These are phyloP conservation scores for Viridothelium virens DNA, from an alignment of 495 filamentous ascomycete genomes.

Conservation along the genomic window DNA sequence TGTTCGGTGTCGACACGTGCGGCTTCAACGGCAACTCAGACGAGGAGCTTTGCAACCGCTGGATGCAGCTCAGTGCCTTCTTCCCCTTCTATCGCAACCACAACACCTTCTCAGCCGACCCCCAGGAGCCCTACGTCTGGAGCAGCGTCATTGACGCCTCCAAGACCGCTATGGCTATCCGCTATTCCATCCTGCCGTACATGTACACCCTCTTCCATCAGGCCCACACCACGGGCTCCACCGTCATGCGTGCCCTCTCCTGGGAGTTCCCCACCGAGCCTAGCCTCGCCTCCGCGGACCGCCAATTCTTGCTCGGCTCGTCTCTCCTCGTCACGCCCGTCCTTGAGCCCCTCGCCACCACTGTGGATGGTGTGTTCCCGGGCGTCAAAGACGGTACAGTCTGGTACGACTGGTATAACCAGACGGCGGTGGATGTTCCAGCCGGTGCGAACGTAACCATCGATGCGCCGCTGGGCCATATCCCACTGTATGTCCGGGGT, in stretches of 20 bases:
- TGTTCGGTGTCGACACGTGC: conserved; percentile 63
- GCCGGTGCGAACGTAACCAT: conserved; percentile 64
- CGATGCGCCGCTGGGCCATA: conserved; percentile 66
- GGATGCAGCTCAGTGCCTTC: conserved; percentile 82
- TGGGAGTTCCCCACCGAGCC: conserved; percentile 83
- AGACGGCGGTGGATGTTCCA: conserved; percentile 44
- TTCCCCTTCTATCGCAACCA: conserved; percentile 89
- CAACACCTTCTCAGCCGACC: conserved; percentile 53
- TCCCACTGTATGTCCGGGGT: conserved; percentile 68
- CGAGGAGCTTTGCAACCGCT: conserved; percentile 70
- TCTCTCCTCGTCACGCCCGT: conserved; percentile 67
- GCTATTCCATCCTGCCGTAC: conserved; percentile 69
- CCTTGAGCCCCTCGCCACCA: conserved; percentile 54
- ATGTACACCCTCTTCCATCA: conserved; percentile 72
- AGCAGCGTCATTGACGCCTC: conserved; percentile 57
- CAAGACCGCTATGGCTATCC: conserved; percentile 61
- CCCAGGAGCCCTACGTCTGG: conserved; percentile 77
- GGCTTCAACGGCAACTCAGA: conserved; percentile 69
- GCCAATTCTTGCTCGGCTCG: conserved; percentile 70
- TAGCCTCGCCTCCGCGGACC: conserved; percentile 55
- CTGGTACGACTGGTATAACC: conserved; percentile 83
- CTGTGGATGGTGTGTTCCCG: conserved; percentile 69
- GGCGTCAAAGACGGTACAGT: conserved; percentile 54
- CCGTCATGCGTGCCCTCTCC: conserved; percentile 71
- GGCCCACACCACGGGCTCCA: conserved; percentile 59